Evolutionary conservation across 495 filamentous ascomycete genomes (phyloP), one percentile per base, ranked within the genome.

Genomic region (Trichoderma reesei): DNA sequence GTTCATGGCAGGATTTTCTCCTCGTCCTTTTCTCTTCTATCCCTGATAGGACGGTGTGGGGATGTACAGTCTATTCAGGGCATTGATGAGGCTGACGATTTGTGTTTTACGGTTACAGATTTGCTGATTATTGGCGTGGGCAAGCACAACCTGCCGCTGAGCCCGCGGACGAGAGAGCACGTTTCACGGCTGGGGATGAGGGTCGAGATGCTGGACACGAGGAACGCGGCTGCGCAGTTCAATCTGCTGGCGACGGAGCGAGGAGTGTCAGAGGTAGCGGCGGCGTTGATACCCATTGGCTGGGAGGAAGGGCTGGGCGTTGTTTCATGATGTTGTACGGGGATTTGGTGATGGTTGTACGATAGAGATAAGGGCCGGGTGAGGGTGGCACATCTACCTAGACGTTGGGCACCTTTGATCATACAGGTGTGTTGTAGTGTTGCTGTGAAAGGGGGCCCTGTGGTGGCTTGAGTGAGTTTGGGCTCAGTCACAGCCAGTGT

Each of bases 161-260:
- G 88, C n/a, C 88, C 90, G 1, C 80, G 84, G 66, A 88, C 89
- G 60, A 84, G 88, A 67, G 78, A 79, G 65, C 78, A 83, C 66
- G 85, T 99, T 63, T 88, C 86, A 68, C 82, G 82, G 31, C 67
- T 98, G 63, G 94, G 94, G 0, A 88, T 99, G 65, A 81, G 90
- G 65, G 78, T 98, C 36, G 94, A 99, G 69, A 82, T 97, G 13
- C 83, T 90, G 72, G 94, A 97, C 79, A 99, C 94, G 41, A 79
- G 91, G 65, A 97, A 97, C 77, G 94, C 94, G 26, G 92, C 92
- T 18, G 88, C 91, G 63, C 91, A 92, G 78, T 96, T 90, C 70
- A 96, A 96, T 72, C 68, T 96, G 68, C 76, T 96, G 59, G 90
- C 88, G 48, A 95, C 90, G 56, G 91, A 96, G 78, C 79, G 91